Conservation (phyloP, 2,329 filamentous ascomycete genomes). For the Penicillium sp. region DNA sequence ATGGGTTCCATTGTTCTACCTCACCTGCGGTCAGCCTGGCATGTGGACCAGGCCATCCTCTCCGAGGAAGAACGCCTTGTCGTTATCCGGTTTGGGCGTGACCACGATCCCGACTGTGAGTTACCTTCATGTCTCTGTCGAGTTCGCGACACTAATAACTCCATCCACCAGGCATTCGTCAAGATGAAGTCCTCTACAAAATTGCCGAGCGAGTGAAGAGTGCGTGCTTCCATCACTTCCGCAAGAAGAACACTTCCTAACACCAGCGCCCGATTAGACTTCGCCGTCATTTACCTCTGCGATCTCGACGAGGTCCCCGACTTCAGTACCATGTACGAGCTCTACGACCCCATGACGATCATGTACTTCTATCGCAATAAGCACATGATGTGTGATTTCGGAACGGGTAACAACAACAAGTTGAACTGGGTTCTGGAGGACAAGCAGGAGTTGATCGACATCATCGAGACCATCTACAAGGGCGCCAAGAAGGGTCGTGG, state of each 20-base stretch:
- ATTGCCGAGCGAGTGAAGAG: conserved; percentile 91
- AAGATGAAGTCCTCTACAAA: conserved; percentile 93
- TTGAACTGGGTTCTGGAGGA: conserved; percentile 95
- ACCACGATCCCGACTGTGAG: conserved; percentile 72
- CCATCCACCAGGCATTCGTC: conserved; percentile 56
- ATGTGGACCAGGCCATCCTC: conserved; percentile 95
- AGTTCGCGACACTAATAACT: conserved; percentile 19
- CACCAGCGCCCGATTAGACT: conserved; percentile 25
- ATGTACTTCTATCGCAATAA: conserved; percentile 77
- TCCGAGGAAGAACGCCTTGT: conserved; percentile 81
- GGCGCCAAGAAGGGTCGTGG: conserved; percentile 98
- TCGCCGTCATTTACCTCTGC: conserved; percentile 77
- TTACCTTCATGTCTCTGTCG: not conserved
- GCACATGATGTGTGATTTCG: conserved; percentile 89
- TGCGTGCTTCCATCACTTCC: conserved; percentile 15
- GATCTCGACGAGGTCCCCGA: conserved; percentile 88
- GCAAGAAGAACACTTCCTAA: not conserved
- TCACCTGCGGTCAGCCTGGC: conserved; percentile 89
- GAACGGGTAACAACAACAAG: conserved; percentile 98
- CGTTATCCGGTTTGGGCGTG: conserved; percentile 86
- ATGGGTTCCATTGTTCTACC: conserved; percentile 90
- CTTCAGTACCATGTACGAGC: conserved; percentile 94
- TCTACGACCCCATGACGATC: conserved; percentile 85
- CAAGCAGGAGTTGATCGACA: conserved; percentile 98
- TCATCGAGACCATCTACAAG: conserved; percentile 95